A percentile compares a stretch with the other conserved stretches of the same genome.
These are phyloP conservation scores for Epichloe hybrida DNA, from an alignment of 2,329 filamentous ascomycete genomes.

Conservation along the genomic window DNA sequence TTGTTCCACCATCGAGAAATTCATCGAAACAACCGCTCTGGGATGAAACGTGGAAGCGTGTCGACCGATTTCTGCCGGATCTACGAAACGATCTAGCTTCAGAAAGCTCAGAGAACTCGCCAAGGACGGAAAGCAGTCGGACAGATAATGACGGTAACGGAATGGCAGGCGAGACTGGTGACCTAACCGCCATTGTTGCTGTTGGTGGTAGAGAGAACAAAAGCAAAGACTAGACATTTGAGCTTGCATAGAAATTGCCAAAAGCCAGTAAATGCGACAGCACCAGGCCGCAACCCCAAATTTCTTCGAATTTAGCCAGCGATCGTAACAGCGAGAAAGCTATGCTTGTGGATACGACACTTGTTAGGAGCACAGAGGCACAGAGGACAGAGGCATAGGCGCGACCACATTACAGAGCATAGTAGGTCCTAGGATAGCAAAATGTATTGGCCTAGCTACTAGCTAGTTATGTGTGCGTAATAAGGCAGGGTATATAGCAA, in stretches of 20 bases:
- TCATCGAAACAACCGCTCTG: slow-evolving; percentile 41
- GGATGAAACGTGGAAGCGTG: slow-evolving; percentile 51
- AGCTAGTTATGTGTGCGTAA: too few species aligned
- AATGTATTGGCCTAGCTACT: too few species aligned
- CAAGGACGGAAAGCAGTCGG: not conserved
- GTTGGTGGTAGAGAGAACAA: not conserved
- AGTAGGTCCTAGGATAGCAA: too few species aligned
- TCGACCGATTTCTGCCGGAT: slow-evolving; percentile 51
- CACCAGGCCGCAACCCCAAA: not conserved
- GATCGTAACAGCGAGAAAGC: too few species aligned
- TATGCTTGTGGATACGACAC: too few species aligned
- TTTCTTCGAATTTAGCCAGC: too few species aligned
- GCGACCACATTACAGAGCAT: too few species aligned
- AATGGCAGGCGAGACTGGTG: not conserved
- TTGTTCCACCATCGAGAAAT: slow-evolving; percentile 55
- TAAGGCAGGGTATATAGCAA: too few species aligned
- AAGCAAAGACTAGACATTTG: not conserved
- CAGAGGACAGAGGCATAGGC: too few species aligned
- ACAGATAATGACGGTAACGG: not conserved
- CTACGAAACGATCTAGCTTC: slow-evolving; percentile 42
- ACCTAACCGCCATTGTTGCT: not conserved
- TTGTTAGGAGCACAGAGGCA: too few species aligned
- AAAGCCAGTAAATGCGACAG: not conserved
- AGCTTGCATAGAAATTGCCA: not conserved
- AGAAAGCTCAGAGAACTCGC: slow-evolving; percentile 23